Evolutionary conservation across 2,329 filamentous ascomycete species (phyloP).

Genomic region (Diaporthe amygdali): DNA sequence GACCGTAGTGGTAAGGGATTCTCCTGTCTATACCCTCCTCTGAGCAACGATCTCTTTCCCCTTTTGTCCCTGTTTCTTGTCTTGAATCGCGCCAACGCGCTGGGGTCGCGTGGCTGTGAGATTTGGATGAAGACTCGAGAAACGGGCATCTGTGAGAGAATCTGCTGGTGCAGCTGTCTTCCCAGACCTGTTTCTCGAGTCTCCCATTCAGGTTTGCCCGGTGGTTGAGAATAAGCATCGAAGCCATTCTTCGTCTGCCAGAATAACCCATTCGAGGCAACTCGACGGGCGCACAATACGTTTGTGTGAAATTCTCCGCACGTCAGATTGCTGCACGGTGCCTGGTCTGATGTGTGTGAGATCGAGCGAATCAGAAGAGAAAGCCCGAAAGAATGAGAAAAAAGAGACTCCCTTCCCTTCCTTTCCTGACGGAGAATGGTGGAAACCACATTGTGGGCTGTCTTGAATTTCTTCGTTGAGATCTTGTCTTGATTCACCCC

Average conservation of each 20-base stretch:
- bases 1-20: slow-evolving; percentile 59
- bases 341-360: background rate
- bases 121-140: background rate
- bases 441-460: slow-evolving; percentile 22
- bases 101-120: background rate
- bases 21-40: slow-evolving; percentile 26
- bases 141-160: background rate
- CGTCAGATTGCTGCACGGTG: background rate
- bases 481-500: slow-evolving; percentile 28
- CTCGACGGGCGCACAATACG: slow-evolving; percentile 12
- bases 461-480: slow-evolving; percentile 23
- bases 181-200: background rate
- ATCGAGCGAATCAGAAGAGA: slow-evolving; percentile 13
- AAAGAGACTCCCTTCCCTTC: slow-evolving; percentile 30
- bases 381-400: slow-evolving; percentile 18
- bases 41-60: slow-evolving; percentile 3
- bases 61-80: slow-evolving; percentile 2
- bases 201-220: background rate
- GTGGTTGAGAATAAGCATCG: background rate
- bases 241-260: background rate
- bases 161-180: slow-evolving; percentile 1
- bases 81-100: background rate
- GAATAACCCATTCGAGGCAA: background rate
- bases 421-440: slow-evolving; percentile 24
- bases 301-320: slow-evolving; percentile 17